Evolutionary conservation across 768 basidiomycete genomes (phyloP), one percentile per base, ranked within the genome.

Genomic region (Mycena chlorophos): DNA sequence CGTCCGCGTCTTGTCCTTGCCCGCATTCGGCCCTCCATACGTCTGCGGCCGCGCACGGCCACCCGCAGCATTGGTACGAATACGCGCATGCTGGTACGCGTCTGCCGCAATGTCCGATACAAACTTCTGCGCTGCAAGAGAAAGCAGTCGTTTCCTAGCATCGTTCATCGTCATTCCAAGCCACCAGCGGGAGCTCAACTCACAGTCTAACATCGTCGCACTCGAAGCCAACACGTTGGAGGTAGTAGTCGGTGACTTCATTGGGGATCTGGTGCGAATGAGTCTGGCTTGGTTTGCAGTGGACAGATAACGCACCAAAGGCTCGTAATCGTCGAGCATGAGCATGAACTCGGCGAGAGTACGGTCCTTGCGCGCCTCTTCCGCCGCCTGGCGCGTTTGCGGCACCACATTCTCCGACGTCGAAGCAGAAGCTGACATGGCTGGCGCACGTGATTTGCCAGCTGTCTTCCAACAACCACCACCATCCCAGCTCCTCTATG

Each of bases 301-400:
- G 22, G 14, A 14, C 3, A 34, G 27, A 19, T 39, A 22, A 73
- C 84, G 55, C 65, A 96, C 96, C 69, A 98, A 71, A 40, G 96
- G 96, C 66, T 98, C 92, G 67, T 97, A 98, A 46, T 96, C 94
- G 64, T 98, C 96, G 28, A 98, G 77, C 92, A 96, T 93, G 34
- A 95, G 78, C 77, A 98, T 80, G 65, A 98, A 95, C 67, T 98
- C 94, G 4, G 91, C 91, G 47, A 98, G 70, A 1, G 91, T 95
- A 48, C 89, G 80, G 73, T 98, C 95, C 66, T 93, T 93, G 63
- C 90, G 77, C 0, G 90, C 91, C 59, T 89, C 88, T 64, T 91
- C 90, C 17, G 87, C 82, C 5, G 83, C 84, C 62, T 89, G 87
- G 39, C 88, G 82, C 2, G 87, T 76, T 61, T 84, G 82, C 20